Conservation (phyloP, 192 early-diverging fungal genomes). For the Gryganskiella cystojenkinii region DNA sequence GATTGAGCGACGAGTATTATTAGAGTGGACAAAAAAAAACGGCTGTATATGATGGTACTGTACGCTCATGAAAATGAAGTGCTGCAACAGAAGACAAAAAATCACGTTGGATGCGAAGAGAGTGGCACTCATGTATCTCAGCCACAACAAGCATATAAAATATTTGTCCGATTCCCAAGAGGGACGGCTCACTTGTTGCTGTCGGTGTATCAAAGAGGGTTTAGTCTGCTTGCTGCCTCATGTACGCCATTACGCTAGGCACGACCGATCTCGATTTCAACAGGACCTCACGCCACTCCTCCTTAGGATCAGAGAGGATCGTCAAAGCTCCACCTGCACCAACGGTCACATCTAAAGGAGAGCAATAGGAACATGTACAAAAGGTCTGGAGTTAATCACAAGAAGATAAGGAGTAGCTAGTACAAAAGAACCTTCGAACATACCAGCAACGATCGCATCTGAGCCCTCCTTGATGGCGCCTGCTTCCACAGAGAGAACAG, state of each 20-base stretch:
- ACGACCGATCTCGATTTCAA: conserved; percentile 76
- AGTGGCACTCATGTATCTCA: too few species aligned
- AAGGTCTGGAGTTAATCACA: too few species aligned
- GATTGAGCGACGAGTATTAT: too few species aligned
- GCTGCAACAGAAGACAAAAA: too few species aligned
- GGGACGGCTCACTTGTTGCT: too few species aligned
- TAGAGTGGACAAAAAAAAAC: too few species aligned
- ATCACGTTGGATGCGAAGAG: too few species aligned
- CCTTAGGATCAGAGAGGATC: conserved; percentile 83
- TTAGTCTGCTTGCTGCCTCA: neutral
- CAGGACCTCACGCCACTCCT: conserved; percentile 89
- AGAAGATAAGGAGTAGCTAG: neutral
- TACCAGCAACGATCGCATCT: conserved; percentile 29
- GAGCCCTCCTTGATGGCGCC: conserved; percentile 4
- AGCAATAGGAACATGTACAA: neutral
- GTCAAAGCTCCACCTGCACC: conserved; percentile 97
- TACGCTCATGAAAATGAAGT: too few species aligned
- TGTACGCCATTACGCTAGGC: conserved; percentile 54
- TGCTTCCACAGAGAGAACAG: conserved; percentile 59
- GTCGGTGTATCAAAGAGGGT: too few species aligned
- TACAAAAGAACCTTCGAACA: neutral
- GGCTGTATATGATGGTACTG: too few species aligned
- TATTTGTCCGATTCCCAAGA: too few species aligned
- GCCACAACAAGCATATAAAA: too few species aligned
- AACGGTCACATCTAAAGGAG: conserved; percentile 69